Evolutionary conservation across 1,284 basidiomycete genomes (phyloP), one percentile per base, ranked within the genome.

Genomic region (Wallemia hederae): DNA sequence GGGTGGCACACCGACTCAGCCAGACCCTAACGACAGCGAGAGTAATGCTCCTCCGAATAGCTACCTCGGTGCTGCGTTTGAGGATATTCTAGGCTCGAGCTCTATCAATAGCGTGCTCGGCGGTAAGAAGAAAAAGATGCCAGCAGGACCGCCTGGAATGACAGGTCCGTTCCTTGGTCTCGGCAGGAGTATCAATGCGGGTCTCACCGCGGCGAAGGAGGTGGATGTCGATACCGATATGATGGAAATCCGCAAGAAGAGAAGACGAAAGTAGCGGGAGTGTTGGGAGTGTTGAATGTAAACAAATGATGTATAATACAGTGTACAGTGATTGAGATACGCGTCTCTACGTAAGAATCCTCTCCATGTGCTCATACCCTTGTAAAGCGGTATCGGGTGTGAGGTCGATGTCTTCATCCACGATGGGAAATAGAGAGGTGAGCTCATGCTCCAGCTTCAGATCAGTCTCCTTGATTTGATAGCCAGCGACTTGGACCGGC

Each of bases 141-240:
- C 25, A 2, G 56, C 56, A 28, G 56, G 25, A 9, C 56, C 56
- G 9, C 15, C 56, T 5, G 56, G 56, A 2, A 58, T 58, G 56
- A 58, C 56, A 2, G 56, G 56, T 14, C 56, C 56, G 24, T 58
- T 58, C 24, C 25, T 58, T 3, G 56, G 56, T 11, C 27, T 58
- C 2, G 56, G 56, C 2, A 26, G 56, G 25, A 58, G 56, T 28
- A 58, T 58, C 7, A 26, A 58, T 17, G 19, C 56, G 17, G 56
- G 56, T 2, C 25, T 58, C 15, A 28, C 25, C 7, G 56, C 25
- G 9, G 56, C 56, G 24, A 58, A 28, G 56, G 56, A 58, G 14
- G n/a, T 58, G 5, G 56, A 58, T 26, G 56, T 58, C 17, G 56
- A 58, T 58, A 28, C 56, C 15, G 56, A 58, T 58, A 27, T 58